Evolutionary conservation across 1,284 basidiomycete species (phyloP), one percentile per base, ranked within the genome.

Genomic region (Ceratobasidium sp.): DNA sequence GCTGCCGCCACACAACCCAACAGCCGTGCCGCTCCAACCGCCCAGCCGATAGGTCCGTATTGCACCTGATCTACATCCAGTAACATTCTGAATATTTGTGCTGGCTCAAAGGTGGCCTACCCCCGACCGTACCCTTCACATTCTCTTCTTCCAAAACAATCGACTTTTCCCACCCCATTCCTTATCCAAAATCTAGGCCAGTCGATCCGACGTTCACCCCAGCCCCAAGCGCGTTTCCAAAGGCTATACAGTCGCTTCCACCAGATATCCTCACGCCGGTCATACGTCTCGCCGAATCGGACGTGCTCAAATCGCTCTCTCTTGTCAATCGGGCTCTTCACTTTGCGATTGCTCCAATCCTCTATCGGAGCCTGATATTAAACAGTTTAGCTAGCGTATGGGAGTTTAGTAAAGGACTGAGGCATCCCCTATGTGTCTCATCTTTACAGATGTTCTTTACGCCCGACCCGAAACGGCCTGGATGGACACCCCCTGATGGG

Each of bases 401-500:
- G 18, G 52, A 69, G n/a, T 69, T 69, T 23, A 57, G 52, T 23
- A 32, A 30, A 10, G 34, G 53, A 32, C 26, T 45, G 9, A 28
- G 65, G 30, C 65, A 57, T 41, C 52, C 65, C 4, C 9, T 43
- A 4, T 69, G 52, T 23, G 28, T 69, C 26, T n/a, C 46, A n/a
- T 69, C 65, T n/a, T 48, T 69, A 23, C 32, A 58, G 16, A 57
- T 69, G 52, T 69, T 69, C 28, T 16, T 69, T 21, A 69, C 65
- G 10, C 65, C 65, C 14, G 65, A 69, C n/a, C 65, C 65, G 12
- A 32, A 21, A 18, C 39, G 36, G 32, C 39, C 26, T 26, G 41
- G 32, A 41, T 69, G 52, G 53, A 18, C 26, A 3, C 53, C 65
- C 26, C 16, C 34, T 23, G 32, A 46, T 23, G 21, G 36, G 16